Evolutionary conservation across 139 green algal species (phyloP), one percentile per base, ranked within the genome.

Genomic region (Raphidocelis subcapitata): DNA sequence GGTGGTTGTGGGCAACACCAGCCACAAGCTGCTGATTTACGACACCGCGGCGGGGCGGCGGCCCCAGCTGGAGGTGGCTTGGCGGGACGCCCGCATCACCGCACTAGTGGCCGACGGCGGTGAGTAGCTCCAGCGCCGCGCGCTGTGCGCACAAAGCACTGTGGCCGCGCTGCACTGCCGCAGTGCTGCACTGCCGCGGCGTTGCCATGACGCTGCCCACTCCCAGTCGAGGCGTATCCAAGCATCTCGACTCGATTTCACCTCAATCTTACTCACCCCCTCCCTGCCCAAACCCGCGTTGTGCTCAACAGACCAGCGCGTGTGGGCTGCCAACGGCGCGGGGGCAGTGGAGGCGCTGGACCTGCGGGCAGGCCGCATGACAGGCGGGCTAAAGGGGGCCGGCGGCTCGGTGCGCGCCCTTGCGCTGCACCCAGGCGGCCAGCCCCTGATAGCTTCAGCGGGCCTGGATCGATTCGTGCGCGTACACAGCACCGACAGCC

Each of bases 391-490:
- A 18, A 86, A 86, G 31, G 87, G 87, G 0, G 44, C 81, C 2
- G 79, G 69, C 23, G 85, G 85, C 67, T 87, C 84, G 8, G 67
- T 90, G 21, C 55, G 79, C 0, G 52, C 52, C 0, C 75, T 94
- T 32, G 65, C 64, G 2, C 36, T 88, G 54, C 79, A 93, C 65
- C 79, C 85, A 1, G 70, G 14, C 1, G 52, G 65, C 20, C 68
- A 72, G 41, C 21, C 75, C 3, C 16, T 88, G 29, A 61, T 95
- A 24, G 90, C 84, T 1, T 89, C 79, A 41, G 90, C 78, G 3
- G 83, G 85, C 1, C 69, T 95, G 41, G 90, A 95, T 71, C 78
- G 90, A 28, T 88, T 82, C 32, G 49, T 93, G 62, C 79, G 89
- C 2, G 51, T 95, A 29, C 81, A 95, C 75, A 57, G 65, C 68